Base-by-base conservation (phyloP, 2,329 filamentous ascomycete species). In the Xylariomycetidae sp. region DNA sequence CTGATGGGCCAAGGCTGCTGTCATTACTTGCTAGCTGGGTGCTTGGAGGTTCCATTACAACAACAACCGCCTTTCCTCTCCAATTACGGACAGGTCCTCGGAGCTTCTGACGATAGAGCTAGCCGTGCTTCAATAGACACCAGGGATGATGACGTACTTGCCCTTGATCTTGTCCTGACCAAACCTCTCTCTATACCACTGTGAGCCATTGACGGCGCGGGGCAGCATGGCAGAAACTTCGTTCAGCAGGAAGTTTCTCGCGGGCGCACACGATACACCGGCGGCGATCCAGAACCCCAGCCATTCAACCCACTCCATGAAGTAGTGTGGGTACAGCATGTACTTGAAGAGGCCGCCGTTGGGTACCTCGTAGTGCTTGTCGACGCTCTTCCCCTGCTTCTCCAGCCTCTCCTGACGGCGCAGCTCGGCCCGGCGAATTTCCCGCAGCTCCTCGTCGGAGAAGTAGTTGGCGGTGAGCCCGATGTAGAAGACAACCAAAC, bases 241-340 rank as follows among this genome's bases (percentile, higher is more conserved):
- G 57, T 96, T 97, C 30, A 94, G 44, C 27, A 95, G 51, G 55
- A 97, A 97, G 31, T 74, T 75, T 51, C 88, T 69, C 16, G 88
- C 90, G 1, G 92, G 90, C 30, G 77, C 65, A 53, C 82, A 87
- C 4, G 64, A 61, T 63, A 69, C 74, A 1, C 80, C 80, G 36
- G 81, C 74, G 47, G 85, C 74, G 58, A 95, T 74, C 69, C 82
- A 88, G 59, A 88, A 98, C 0, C 92, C 92, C 4, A 74, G 60
- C 92, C 92, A 98, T 69, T 98, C 92, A 33, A 95, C 58, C 92
- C 92, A 98, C 65, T 98, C 92, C 55, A 82, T 85, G n/a, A 94
- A 70, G 59, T 96, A 98, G 59, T 98, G 92, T 46, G 92, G 88
- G 59, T 83, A 95, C 38, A 97, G 71, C 54, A 95, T 76, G 51